phyloP scores from a whole-genome alignment of 129 eudicot genomes.

The Tanacetum coccineum region DNA sequence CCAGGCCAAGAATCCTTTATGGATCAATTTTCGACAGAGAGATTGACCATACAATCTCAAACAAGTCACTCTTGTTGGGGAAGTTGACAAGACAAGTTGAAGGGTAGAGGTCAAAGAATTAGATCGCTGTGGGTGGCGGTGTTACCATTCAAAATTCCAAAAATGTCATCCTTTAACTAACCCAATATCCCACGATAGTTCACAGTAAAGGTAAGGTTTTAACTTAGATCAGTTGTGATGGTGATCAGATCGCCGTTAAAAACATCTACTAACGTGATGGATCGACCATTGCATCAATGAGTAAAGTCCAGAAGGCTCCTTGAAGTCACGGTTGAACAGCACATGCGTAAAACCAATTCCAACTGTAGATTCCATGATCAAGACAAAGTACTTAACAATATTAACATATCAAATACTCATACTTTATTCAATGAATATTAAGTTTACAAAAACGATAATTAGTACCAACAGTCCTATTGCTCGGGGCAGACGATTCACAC shows the following conservation, averaged over 20 bases:
- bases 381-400: slow-evolving; percentile 2
- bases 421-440: background rate
- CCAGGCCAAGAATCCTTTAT: slow-evolving; percentile 12
- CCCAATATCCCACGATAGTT: slow-evolving; percentile 10
- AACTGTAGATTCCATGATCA: slow-evolving; percentile 7
- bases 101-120: slow-evolving; percentile 29
- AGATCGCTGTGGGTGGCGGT: slow-evolving; percentile 31
- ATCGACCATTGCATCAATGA: slow-evolving; percentile 10
- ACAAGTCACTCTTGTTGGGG: slow-evolving; percentile 24
- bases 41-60: slow-evolving; percentile 28
- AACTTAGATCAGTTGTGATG: background rate
- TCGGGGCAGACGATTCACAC: slow-evolving; percentile 33
- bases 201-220: background rate
- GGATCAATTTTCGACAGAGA: slow-evolving; percentile 28
- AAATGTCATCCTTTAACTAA: slow-evolving; percentile 30
- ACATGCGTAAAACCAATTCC: background rate
- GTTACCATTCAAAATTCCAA: slow-evolving; percentile 16
- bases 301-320: slow-evolving; percentile 13
- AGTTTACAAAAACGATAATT: background rate
- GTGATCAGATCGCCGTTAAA: slow-evolving; percentile 10
- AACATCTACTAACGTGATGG: slow-evolving; percentile 4
- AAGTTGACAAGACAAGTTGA: slow-evolving; percentile 33
- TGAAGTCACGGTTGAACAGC: slow-evolving; percentile 4
- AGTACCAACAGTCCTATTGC: slow-evolving; percentile 46
- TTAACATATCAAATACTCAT: background rate